Conservation (phyloP, 176 grass and related monocot genomes). For the Eragrostis curvula region DNA sequence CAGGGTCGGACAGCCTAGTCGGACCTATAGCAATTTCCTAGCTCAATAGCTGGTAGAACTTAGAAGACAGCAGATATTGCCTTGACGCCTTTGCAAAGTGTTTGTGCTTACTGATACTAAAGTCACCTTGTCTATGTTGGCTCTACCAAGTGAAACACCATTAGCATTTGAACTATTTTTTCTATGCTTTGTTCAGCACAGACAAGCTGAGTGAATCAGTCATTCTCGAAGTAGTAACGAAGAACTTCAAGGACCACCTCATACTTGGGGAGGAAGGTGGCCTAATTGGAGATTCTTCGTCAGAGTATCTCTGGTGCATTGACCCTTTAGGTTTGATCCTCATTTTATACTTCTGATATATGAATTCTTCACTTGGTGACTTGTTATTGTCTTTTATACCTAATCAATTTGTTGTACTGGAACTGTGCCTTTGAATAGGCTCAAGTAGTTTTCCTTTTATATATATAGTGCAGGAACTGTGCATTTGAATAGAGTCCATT, state of each 20-base stretch:
- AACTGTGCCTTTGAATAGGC: not conserved
- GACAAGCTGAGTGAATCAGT: slow-evolving; percentile 87
- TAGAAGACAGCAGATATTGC: not conserved
- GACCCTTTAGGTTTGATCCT: slow-evolving; percentile 88
- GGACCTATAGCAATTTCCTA: too few relatives aligned
- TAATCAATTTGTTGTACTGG: not conserved
- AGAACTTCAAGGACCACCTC: slow-evolving; percentile 86
- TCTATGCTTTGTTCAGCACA: slow-evolving; percentile 74
- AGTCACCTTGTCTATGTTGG: not conserved
- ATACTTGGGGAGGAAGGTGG: slow-evolving; percentile 99
- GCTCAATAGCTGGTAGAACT: not conserved
- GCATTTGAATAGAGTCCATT: not conserved
- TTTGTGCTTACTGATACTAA: not conserved
- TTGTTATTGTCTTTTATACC: not conserved
- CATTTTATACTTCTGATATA: slow-evolving; percentile 9
- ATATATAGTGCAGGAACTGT: not conserved
- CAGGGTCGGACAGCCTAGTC: too few relatives aligned
- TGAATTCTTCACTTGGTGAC: not conserved
- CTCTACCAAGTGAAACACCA: not conserved
- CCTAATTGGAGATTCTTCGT: slow-evolving; percentile 82
- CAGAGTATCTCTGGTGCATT: slow-evolving; percentile 99
- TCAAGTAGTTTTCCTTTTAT: slow-evolving; percentile 2
- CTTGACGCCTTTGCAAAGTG: not conserved
- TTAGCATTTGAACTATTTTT: slow-evolving; percentile 28
- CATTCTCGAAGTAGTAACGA: slow-evolving; percentile 88